Conservation (phyloP, 106 monocot species). For the Apostasia shenzhenica region DNA sequence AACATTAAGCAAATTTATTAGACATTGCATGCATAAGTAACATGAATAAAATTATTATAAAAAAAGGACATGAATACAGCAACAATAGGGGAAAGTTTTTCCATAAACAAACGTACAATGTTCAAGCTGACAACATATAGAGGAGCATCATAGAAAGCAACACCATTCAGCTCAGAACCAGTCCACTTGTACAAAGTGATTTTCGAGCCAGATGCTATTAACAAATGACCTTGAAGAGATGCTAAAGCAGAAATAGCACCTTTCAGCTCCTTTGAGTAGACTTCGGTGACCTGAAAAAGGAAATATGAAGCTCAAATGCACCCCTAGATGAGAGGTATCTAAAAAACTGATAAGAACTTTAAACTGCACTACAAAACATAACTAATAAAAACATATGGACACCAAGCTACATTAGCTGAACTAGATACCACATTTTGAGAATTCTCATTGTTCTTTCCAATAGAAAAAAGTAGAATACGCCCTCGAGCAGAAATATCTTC, state of each 20-base stretch:
- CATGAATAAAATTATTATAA: too few relatives aligned
- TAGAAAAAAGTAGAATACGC: conserved; percentile 69
- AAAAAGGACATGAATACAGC: too few relatives aligned
- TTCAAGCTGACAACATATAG: conserved; percentile 98
- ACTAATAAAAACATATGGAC: too few relatives aligned
- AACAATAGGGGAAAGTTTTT: too few relatives aligned
- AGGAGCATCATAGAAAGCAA: conserved; percentile 98
- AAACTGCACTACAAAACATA: background rate
- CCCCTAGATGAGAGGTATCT: too few relatives aligned
- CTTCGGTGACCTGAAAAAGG: conserved; percentile 57
- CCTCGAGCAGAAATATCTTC: conserved; percentile 93
- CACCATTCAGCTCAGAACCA: conserved; percentile 87
- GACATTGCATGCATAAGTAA: too few relatives aligned
- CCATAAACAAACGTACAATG: conserved; percentile 42
- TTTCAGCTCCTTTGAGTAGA: conserved; percentile 93
- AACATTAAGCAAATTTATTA: too few relatives aligned
- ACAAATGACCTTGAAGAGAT: conserved; percentile 92
- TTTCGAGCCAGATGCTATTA: conserved; percentile 94
- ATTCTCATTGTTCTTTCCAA: conserved; percentile 57
- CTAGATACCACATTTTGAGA: conserved; percentile 59
- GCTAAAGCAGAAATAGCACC: conserved; percentile 95
- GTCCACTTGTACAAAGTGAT: conserved; percentile 92
- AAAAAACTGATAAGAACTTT: background rate
- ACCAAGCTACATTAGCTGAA: too few relatives aligned
- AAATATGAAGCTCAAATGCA: conserved; percentile 4